Conservation (phyloP, 805 yeast genomes). For the Zygotorulaspora chibaensis region DNA sequence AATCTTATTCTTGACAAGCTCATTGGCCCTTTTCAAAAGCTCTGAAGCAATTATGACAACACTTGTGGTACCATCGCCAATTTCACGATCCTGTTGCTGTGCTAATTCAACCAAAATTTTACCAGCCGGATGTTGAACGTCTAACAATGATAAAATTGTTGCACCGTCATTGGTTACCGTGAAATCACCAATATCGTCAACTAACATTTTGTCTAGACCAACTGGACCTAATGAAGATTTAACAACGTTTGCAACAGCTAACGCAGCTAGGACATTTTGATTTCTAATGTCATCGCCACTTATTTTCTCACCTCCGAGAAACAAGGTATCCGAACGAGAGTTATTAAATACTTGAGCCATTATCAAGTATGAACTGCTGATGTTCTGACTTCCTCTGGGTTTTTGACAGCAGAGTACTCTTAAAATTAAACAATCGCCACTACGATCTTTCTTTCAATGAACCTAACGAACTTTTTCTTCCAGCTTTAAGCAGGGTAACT, state of each 20-base stretch:
- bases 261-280: conserved; percentile 93
- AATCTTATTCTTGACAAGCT: conserved; percentile 84
- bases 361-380: background rate
- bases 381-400: background rate
- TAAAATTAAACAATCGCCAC: background rate
- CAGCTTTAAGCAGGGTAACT: background rate
- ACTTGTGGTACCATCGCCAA: conserved; percentile 97
- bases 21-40: conserved; percentile 86
- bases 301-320: conserved; percentile 92
- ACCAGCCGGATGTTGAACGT: conserved; percentile 99
- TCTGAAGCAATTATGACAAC: conserved; percentile 96
- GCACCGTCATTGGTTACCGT: conserved; percentile 99
- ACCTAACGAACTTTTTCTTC: background rate
- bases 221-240: conserved; percentile 97
- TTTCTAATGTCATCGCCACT: conserved; percentile 95
- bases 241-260: conserved; percentile 72
- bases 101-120: conserved; percentile 95
- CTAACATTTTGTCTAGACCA: conserved; percentile 96
- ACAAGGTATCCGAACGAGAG: conserved; percentile 86
- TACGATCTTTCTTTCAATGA: background rate
- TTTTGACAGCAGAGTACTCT: background rate
- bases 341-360: conserved; percentile 67
- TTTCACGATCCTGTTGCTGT: conserved; percentile 98
- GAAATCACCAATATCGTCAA: conserved; percentile 98
- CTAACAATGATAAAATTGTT: conserved; percentile 81